These are phyloP conservation scores for Rhodamnia argentea DNA, from an alignment of 345 rosid genomes.

Conservation along the genomic window DNA sequence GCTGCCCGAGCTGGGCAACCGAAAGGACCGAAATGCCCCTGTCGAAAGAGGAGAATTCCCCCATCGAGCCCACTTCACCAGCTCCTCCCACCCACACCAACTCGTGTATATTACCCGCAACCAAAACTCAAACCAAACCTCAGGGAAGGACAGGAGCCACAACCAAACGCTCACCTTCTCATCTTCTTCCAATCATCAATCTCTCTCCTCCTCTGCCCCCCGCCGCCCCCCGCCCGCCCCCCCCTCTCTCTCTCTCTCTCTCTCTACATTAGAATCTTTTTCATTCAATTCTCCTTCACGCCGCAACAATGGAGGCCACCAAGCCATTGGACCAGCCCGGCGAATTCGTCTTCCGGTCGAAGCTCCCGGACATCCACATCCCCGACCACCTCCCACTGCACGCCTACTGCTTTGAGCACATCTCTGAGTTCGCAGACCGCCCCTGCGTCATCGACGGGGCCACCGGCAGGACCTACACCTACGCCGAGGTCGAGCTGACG, in stretches of 20 bases:
- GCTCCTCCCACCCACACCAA: conserved; percentile 19
- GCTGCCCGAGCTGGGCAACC: neutral
- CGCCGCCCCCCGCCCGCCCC: too few relatives aligned
- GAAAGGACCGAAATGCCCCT: neutral
- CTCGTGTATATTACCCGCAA: conserved; percentile 20
- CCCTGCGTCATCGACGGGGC: conserved; percentile 73
- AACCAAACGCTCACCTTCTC: conserved; percentile 16
- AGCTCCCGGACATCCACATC: conserved; percentile 66
- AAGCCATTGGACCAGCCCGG: neutral
- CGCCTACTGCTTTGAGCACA: conserved; percentile 55
- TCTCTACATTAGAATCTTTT: neutral
- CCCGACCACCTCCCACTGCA: conserved; percentile 59
- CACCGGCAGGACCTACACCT: conserved; percentile 47
- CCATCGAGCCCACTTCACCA: conserved; percentile 11
- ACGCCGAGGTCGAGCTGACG: conserved; percentile 57
- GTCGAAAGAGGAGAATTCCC: neutral
- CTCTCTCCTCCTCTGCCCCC: neutral
- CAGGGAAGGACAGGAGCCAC: conserved; percentile 4
- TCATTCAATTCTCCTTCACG: too few relatives aligned
- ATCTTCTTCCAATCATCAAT: neutral
- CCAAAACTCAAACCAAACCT: conserved; percentile 14
- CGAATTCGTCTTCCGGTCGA: conserved; percentile 60
- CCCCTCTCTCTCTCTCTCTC: neutral
- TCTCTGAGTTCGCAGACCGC: conserved; percentile 23
- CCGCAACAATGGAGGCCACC: conserved; percentile 17